Percentiles rank a stretch among this genome's conserved stretches.
Evolutionary conservation across 495 filamentous ascomycete species (phyloP).

Genomic region (Xylaria grammica): DNA sequence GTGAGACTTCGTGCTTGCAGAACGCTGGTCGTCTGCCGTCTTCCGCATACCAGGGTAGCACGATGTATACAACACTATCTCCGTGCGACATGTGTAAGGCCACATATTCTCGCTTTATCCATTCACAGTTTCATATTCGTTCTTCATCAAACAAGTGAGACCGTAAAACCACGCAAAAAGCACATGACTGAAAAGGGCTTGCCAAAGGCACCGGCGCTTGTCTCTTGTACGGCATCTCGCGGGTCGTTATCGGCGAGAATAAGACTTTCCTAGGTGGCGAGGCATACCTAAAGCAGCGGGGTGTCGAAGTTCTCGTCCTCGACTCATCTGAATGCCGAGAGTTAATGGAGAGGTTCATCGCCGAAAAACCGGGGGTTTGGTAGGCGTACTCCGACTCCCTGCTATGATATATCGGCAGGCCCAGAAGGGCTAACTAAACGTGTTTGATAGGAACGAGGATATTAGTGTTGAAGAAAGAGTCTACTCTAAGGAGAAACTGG

Average conservation of each 20-base stretch:
- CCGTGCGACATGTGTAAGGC: slow-evolving; percentile 84
- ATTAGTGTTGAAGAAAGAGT: slow-evolving; percentile 65
- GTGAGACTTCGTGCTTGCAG: slow-evolving; percentile 80
- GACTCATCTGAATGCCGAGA: slow-evolving; percentile 70
- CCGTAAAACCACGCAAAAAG: not conserved
- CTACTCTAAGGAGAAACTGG: slow-evolving; percentile 43
- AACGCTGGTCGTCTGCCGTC: slow-evolving; percentile 78
- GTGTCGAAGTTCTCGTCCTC: slow-evolving; percentile 77
- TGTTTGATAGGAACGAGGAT: slow-evolving; percentile 69
- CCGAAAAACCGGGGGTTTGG: slow-evolving; percentile 78
- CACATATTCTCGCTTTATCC: not conserved
- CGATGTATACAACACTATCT: slow-evolving; percentile 87
- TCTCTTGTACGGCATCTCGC: slow-evolving; percentile 77
- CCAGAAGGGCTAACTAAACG: not conserved
- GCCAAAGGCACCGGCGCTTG: slow-evolving; percentile 68
- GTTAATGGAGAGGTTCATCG: slow-evolving; percentile 78
- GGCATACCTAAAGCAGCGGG: slow-evolving; percentile 69
- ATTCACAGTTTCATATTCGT: not conserved
- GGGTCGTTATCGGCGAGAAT: slow-evolving; percentile 87
- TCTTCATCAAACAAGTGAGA: not conserved
- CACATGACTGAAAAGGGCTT: not conserved
- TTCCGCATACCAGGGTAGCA: slow-evolving; percentile 69
- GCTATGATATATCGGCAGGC: slow-evolving; percentile 9
- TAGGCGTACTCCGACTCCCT: slow-evolving; percentile 42
- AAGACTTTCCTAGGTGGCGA: slow-evolving; percentile 80